Conservation (phyloP, 345 rosid species). For the Heritiera littoralis region DNA sequence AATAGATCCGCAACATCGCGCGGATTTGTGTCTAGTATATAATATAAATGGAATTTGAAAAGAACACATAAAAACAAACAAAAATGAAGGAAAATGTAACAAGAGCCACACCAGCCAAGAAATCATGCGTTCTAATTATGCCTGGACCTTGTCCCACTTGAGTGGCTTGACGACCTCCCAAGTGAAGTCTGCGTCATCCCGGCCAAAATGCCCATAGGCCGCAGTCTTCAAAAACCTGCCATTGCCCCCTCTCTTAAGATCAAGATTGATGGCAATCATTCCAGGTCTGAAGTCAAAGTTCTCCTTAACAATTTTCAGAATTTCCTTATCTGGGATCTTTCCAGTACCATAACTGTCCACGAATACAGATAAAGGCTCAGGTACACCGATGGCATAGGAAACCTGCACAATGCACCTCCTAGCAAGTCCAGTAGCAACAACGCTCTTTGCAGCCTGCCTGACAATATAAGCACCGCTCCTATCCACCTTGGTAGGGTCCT, state of each 20-base stretch:
- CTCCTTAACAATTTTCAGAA: slow-evolving; percentile 61
- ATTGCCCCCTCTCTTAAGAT: slow-evolving; percentile 57
- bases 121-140: slow-evolving; percentile 22
- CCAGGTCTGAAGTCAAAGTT: slow-evolving; percentile 63
- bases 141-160: slow-evolving; percentile 47
- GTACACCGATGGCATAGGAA: slow-evolving; percentile 64
- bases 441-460: slow-evolving; percentile 61
- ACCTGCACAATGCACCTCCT: slow-evolving; percentile 67
- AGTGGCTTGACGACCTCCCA: slow-evolving; percentile 67
- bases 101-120: not conserved
- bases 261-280: slow-evolving; percentile 58
- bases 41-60: not conserved
- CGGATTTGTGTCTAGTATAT: too few relatives aligned
- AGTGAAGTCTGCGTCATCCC: slow-evolving; percentile 56
- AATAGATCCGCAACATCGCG: too few relatives aligned
- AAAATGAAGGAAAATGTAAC: not conserved
- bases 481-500: slow-evolving; percentile 79
- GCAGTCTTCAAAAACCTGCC: slow-evolving; percentile 64
- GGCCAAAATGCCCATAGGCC: slow-evolving; percentile 60
- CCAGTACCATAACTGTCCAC: slow-evolving; percentile 54
- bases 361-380: slow-evolving; percentile 58
- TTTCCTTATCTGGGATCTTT: slow-evolving; percentile 56
- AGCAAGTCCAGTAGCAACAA: slow-evolving; percentile 56
- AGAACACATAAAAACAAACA: not conserved
- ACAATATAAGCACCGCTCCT: slow-evolving; percentile 80